phyloP scores from a whole-genome alignment of 1,284 basidiomycete genomes.

The Boletus mariae region DNA sequence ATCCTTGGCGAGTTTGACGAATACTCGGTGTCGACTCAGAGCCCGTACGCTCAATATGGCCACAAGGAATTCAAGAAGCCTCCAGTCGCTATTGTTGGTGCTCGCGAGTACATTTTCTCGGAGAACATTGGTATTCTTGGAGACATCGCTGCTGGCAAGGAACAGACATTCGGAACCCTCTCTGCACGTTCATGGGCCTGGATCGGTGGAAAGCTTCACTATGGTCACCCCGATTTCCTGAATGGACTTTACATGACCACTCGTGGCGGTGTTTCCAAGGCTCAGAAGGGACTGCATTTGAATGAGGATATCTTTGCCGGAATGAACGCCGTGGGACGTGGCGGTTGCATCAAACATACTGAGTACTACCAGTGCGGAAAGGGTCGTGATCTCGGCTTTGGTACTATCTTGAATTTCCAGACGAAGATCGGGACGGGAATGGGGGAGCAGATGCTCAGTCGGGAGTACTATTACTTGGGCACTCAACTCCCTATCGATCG shows the following conservation, averaged over 20 bases:
- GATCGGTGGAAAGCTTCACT: constrained; percentile 98
- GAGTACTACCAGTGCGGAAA: constrained; percentile 99
- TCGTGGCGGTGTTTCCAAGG: constrained; percentile 97
- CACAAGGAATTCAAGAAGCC: constrained; percentile 83
- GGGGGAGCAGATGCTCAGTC: constrained; percentile 99
- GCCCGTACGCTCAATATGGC: constrained; percentile 88
- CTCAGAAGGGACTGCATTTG: constrained; percentile 96
- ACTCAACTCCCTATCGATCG: constrained; percentile 98
- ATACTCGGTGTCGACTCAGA: constrained; percentile 81
- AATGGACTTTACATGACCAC: constrained; percentile 99
- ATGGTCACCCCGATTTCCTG: constrained; percentile 98
- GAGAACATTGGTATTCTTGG: constrained; percentile 99
- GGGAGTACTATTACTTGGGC: constrained; percentile 98
- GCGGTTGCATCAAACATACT: constrained; percentile 97
- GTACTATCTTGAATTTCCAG: constrained; percentile 98
- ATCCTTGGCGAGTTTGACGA: constrained; percentile 99
- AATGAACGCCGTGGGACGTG: constrained; percentile 97
- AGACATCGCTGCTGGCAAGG: constrained; percentile 97
- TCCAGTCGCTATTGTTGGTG: constrained; percentile 96
- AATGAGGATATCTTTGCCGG: constrained; percentile 99
- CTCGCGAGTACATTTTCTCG: constrained; percentile 99
- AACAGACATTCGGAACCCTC: constrained; percentile 99
- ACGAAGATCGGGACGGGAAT: constrained; percentile 99
- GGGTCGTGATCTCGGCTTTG: constrained; percentile 97
- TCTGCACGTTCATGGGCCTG: constrained; percentile 92